phyloP scores from a whole-genome alignment of 345 rosid genomes.

The Orychophragmus violaceus region DNA sequence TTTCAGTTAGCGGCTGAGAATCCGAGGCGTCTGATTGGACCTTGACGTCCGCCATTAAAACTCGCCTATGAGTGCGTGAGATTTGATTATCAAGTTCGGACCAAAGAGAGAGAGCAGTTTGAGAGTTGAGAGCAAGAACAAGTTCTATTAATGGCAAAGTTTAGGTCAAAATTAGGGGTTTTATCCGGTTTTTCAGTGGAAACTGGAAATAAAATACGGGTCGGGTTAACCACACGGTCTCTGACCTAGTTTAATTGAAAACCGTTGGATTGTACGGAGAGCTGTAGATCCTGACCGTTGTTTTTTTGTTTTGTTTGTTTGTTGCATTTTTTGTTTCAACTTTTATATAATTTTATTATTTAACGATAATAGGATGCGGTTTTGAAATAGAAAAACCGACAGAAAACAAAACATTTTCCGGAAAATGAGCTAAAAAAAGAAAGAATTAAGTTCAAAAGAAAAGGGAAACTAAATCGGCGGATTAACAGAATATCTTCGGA shows the following conservation, averaged over 20 bases:
- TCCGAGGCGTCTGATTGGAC: conserved; percentile 6
- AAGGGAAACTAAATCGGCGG: too few relatives aligned
- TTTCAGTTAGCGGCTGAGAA: conserved; percentile 4
- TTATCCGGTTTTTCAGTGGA: too few relatives aligned
- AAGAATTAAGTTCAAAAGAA: too few relatives aligned
- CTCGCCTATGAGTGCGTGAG: too few relatives aligned
- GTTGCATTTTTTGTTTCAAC: too few relatives aligned
- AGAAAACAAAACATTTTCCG: too few relatives aligned
- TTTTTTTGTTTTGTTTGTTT: background rate
- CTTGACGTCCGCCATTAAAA: conserved; percentile 18
- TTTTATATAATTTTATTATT: background rate
- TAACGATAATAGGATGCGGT: too few relatives aligned
- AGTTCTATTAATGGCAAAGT: conserved; percentile 23
- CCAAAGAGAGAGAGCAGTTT: background rate
- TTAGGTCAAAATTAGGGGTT: conserved; percentile 26
- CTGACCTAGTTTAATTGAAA: conserved; percentile 18
- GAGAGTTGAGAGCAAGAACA: background rate
- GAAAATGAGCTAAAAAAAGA: too few relatives aligned
- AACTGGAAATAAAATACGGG: too few relatives aligned
- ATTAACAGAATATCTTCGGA: too few relatives aligned
- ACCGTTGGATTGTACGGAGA: conserved; percentile 20
- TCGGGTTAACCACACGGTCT: background rate
- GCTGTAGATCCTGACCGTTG: background rate
- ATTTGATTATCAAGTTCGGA: background rate
- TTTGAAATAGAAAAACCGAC: too few relatives aligned